phyloP scores from a whole-genome alignment of 495 filamentous ascomycete species.

The Mycothermus thermophilus region DNA sequence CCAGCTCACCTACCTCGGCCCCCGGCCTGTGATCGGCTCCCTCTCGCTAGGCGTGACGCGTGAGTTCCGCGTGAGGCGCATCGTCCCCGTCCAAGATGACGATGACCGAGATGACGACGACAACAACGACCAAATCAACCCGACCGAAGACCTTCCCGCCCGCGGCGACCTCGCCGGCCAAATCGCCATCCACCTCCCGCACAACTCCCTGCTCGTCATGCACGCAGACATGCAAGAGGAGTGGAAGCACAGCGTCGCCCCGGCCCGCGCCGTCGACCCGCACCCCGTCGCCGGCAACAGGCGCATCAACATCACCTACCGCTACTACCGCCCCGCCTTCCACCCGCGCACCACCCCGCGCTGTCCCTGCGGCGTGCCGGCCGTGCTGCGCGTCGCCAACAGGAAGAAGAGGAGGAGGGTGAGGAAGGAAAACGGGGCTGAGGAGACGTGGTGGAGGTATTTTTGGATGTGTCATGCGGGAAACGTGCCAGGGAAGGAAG shows the following conservation, averaged over 20 bases:
- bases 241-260: conserved; percentile 68
- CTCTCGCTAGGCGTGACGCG: conserved; percentile 77
- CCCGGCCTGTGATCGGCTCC: conserved; percentile 74
- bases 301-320: conserved; percentile 89
- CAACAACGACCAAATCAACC: conserved; percentile 27
- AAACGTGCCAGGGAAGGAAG: conserved; percentile 58
- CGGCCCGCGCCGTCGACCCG: conserved; percentile 58
- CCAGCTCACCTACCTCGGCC: conserved; percentile 85
- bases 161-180: conserved; percentile 58
- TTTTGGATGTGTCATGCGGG: conserved; percentile 91
- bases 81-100: too few relatives aligned
- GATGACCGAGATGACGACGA: too few relatives aligned
- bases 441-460: conserved; percentile 64
- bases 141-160: too few relatives aligned
- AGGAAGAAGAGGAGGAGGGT: conserved; percentile 44
- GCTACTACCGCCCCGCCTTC: conserved; percentile 63
- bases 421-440: too few relatives aligned
- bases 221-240: conserved; percentile 80
- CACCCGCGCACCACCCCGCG: conserved; percentile 55
- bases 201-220: conserved; percentile 90
- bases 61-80: conserved; percentile 75
- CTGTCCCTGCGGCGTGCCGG: conserved; percentile 52
- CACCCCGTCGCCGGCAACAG: conserved; percentile 68
- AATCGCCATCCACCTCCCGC: conserved; percentile 80
- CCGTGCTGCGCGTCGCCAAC: conserved; percentile 57